phyloP scores from a whole-genome alignment of 2,329 filamentous ascomycete species.

The Cercospora zeina region DNA sequence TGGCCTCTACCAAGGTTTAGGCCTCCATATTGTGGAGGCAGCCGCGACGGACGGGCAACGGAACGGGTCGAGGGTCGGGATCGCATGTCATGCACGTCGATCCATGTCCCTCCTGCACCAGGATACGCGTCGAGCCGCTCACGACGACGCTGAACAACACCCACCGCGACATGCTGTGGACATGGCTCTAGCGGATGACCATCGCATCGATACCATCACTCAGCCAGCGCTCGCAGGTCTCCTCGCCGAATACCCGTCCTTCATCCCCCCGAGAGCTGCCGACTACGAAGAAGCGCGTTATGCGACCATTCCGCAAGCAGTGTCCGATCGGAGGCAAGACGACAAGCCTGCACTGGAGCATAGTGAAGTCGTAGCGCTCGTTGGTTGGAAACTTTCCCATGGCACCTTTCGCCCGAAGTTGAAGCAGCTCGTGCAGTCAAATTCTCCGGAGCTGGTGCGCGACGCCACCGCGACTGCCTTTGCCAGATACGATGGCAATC shows the following conservation, averaged over 20 bases:
- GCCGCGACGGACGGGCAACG: no score
- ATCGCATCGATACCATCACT: constrained; percentile 30
- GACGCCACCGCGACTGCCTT: constrained; percentile 57
- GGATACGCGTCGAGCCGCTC: constrained; percentile 3
- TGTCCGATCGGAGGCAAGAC: constrained; percentile 18
- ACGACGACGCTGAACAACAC: background rate
- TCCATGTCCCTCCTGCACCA: background rate
- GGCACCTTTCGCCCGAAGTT: constrained; percentile 54
- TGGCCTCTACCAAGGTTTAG: no score
- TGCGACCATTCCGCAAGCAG: constrained; percentile 46
- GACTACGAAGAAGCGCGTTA: constrained; percentile 65
- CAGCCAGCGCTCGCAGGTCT: constrained; percentile 30
- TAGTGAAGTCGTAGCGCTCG: constrained; percentile 60
- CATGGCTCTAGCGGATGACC: constrained; percentile 16
- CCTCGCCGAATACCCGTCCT: constrained; percentile 31
- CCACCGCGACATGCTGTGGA: background rate
- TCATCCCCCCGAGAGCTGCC: constrained; percentile 44
- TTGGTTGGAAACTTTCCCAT: constrained; percentile 70
- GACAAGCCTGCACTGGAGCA: constrained; percentile 50
- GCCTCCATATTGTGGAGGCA: no score
- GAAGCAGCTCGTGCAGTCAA: constrained; percentile 56
- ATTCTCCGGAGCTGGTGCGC: constrained; percentile 53
- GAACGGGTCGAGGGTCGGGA: no score
- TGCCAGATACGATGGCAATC: constrained; percentile 44
- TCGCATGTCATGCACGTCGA: constrained; percentile 1